Base-by-base conservation (phyloP, 2,329 filamentous ascomycete species). In the Didymella arachidicola region DNA sequence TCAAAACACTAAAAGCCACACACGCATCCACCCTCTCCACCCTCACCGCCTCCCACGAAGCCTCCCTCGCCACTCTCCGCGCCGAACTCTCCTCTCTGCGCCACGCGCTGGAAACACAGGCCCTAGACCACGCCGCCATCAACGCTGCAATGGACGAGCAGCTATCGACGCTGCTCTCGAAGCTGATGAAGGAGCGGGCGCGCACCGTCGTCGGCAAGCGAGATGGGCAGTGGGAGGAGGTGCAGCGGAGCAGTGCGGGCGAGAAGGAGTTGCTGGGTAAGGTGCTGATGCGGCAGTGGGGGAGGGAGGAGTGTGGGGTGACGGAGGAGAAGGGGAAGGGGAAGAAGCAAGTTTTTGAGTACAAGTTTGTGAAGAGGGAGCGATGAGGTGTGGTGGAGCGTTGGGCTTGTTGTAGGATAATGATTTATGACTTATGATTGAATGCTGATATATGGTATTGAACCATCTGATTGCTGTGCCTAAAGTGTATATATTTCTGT, bases 211-310 rank as follows among this genome's bases (percentile, higher is more conserved):
- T 77, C 1, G 66, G 67, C 2, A 71, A 70, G 50, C 57, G 74
- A 11, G 74, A 77, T 49, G 72, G 67, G 7, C 72, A 76, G 62
- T 77, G 74, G 74, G 66, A 61, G 16, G 70, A 72, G 46, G 70
- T 57, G 41, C 60, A 73, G 16, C 56, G 59, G 26, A 58, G 62
- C n/a, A 34, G 67, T 12, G 59, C 65, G 26, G 57, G 36, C 1
- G 74, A 77, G 54, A 68, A 65, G 51, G 70, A 74, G 45, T 42
- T 75, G 19, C 47, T 75, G 58, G 71, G 72, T 0, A 71, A 68
- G 48, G 71, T 74, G 26, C 36, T 76, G 38, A 64, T 77, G 67
- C 61, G 73, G 60, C 72, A 77, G 53, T 77, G 74, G 74, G 74
- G 74, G 10, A 70, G 65, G 39, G 71, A 75, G 57, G 74, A 77